A percentile compares a stretch with the other conserved stretches of the same genome.
These are phyloP conservation scores for Hymenoscyphus infarciens DNA, from an alignment of 2,329 filamentous ascomycete genomes.

Conservation along the genomic window DNA sequence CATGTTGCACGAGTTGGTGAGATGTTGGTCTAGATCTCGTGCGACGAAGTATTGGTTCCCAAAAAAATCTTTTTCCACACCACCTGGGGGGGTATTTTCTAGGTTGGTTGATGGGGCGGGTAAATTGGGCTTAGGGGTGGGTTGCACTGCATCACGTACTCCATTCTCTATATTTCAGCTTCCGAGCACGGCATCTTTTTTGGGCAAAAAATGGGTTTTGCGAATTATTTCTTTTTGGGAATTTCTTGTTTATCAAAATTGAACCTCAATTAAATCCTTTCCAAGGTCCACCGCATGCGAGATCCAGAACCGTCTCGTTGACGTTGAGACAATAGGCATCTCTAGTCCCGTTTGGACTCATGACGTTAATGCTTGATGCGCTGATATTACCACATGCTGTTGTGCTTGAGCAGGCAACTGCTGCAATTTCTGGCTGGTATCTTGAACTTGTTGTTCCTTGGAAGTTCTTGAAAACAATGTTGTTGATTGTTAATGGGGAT, in stretches of 20 bases:
- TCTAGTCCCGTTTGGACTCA: constrained; percentile 44
- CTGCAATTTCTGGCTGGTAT: constrained; percentile 43
- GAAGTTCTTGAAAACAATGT: constrained; percentile 55
- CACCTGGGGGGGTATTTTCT: too few relatives aligned
- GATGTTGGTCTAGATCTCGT: background rate
- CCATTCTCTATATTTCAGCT: constrained; percentile 9
- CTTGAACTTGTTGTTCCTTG: constrained; percentile 48
- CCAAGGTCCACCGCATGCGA: constrained; percentile 35
- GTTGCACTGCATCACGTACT: constrained; percentile 6
- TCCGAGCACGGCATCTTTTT: background rate
- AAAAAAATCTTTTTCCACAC: too few relatives aligned
- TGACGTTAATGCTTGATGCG: constrained; percentile 43
- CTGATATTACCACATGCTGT: constrained; percentile 49
- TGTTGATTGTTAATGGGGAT: constrained; percentile 51
- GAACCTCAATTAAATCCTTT: constrained; percentile 29
- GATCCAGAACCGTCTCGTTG: constrained; percentile 35
- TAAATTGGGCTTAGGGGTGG: background rate
- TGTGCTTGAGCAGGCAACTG: constrained; percentile 46
- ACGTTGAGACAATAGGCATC: constrained; percentile 45
- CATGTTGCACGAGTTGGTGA: constrained; percentile 1
- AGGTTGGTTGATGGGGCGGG: background rate
- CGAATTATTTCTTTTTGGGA: background rate
- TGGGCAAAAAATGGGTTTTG: background rate
- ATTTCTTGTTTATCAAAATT: background rate
- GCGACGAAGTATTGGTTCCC: background rate